phyloP scores from a whole-genome alignment of 495 filamentous ascomycete species.

The Penicillium canariense region DNA sequence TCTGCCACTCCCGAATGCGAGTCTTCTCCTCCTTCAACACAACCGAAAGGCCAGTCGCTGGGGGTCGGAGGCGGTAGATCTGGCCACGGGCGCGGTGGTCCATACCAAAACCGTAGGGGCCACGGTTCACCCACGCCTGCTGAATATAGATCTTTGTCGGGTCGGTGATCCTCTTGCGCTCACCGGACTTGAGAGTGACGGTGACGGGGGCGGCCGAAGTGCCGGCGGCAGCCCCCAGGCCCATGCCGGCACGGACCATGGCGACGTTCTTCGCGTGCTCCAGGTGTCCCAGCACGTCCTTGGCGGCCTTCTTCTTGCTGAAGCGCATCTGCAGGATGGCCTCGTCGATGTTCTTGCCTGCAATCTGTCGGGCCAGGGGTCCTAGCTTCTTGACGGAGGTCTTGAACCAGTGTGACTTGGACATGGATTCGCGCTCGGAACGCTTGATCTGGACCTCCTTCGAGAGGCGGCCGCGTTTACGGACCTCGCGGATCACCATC shows the following conservation, averaged over 20 bases:
- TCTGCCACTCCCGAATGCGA: conserved; percentile 71
- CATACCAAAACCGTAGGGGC: conserved; percentile 51
- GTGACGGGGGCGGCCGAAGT: conserved; percentile 33
- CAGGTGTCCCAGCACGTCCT: conserved; percentile 74
- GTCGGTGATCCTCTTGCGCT: conserved; percentile 62
- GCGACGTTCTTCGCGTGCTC: conserved; percentile 75
- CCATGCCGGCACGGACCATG: conserved; percentile 78
- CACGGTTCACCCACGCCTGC: conserved; percentile 87
- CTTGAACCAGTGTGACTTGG: conserved; percentile 65
- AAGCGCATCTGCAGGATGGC: conserved; percentile 94
- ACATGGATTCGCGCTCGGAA: conserved; percentile 67
- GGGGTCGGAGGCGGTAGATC: conserved; percentile 59
- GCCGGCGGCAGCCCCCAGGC: conserved; percentile 44
- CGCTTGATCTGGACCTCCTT: conserved; percentile 60
- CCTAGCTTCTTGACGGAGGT: conserved; percentile 88
- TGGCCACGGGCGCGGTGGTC: conserved; percentile 70
- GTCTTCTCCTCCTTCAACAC: conserved; percentile 92
- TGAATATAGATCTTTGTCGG: conserved; percentile 77
- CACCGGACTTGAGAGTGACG: conserved; percentile 38
- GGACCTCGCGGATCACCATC: conserved; percentile 72
- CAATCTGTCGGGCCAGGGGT: conserved; percentile 78
- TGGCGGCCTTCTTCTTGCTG: conserved; percentile 87
- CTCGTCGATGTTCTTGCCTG: conserved; percentile 86
- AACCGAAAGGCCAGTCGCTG: conserved; percentile 73
- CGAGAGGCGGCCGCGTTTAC: conserved; percentile 63